phyloP scores from a whole-genome alignment of 2,329 filamentous ascomycete genomes.

The Aotearoamyces nothofagi region DNA sequence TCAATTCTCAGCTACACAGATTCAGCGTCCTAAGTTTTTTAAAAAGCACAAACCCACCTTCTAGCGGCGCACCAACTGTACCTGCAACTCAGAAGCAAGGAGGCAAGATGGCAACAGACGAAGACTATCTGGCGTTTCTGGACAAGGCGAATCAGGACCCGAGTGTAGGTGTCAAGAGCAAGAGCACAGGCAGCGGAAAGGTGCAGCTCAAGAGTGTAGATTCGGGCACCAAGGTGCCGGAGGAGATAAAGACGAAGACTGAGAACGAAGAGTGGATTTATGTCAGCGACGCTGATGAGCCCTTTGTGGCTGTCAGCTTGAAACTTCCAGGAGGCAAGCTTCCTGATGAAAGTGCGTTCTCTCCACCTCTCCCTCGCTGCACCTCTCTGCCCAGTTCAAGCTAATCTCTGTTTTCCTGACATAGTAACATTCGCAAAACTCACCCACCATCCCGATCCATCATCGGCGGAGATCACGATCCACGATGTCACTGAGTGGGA shows the following conservation, averaged over 20 bases:
- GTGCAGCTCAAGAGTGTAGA: slow-evolving; percentile 36
- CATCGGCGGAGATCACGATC: slow-evolving; percentile 45
- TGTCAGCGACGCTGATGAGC: slow-evolving; percentile 71
- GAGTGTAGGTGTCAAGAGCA: slow-evolving; percentile 35
- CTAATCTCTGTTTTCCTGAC: too few species aligned
- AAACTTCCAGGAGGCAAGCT: slow-evolving; percentile 38
- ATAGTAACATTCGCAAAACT: slow-evolving; percentile 30
- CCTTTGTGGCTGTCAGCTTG: slow-evolving; percentile 64
- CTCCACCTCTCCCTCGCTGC: slow-evolving; percentile 2
- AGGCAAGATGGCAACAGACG: slow-evolving; percentile 72
- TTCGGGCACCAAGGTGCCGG: slow-evolving; percentile 42
- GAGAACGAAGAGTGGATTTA: slow-evolving; percentile 45
- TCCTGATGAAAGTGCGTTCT: slow-evolving; percentile 43
- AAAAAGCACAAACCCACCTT: too few species aligned
- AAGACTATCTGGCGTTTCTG: slow-evolving; percentile 72
- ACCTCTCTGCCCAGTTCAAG: too few species aligned
- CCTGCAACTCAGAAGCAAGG: too few species aligned
- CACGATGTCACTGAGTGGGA: slow-evolving; percentile 61
- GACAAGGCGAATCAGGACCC: slow-evolving; percentile 76
- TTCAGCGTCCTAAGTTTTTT: too few species aligned
- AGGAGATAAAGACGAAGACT: slow-evolving; percentile 33
- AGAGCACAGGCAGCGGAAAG: slow-evolving; percentile 13
- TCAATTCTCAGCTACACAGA: too few species aligned
- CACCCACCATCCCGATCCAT: slow-evolving; percentile 39
- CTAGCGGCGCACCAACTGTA: too few species aligned